Percentiles rank a stretch among this genome's conserved stretches.
phyloP scores from a whole-genome alignment of 257 asterid species.

The Primulina huaijiensis region DNA sequence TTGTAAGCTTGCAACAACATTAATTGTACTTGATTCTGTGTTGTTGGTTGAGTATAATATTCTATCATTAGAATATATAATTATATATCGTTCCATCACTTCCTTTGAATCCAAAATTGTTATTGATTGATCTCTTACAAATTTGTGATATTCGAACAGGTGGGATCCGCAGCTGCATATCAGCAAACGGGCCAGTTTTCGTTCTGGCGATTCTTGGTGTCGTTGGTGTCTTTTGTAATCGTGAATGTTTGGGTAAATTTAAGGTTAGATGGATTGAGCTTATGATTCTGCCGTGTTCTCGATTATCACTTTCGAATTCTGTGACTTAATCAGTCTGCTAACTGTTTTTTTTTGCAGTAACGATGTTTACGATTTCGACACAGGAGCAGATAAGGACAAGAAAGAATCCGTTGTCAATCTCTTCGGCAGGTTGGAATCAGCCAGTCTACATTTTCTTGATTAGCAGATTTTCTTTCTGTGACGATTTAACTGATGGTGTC shows the following conservation, averaged over 20 bases:
- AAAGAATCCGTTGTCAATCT: conserved; percentile 63
- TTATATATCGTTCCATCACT: neutral
- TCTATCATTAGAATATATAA: neutral
- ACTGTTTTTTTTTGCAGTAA: conserved; percentile 37
- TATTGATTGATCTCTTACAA: no score
- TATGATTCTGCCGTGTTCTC: neutral
- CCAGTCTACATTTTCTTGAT: neutral
- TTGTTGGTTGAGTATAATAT: neutral
- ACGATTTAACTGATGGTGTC: conserved; percentile 6
- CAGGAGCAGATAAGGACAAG: conserved; percentile 66
- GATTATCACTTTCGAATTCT: neutral
- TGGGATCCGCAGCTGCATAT: conserved; percentile 48
- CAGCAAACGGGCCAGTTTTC: conserved; percentile 40
- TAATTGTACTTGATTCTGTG: neutral
- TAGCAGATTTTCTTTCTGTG: neutral
- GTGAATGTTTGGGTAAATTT: conserved; percentile 54
- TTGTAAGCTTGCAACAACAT: conserved; percentile 32
- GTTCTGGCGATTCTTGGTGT: conserved; percentile 34
- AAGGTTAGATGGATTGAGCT: conserved; percentile 33
- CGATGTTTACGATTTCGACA: conserved; percentile 66
- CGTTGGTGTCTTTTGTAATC: conserved; percentile 44
- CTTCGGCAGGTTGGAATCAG: conserved; percentile 39
- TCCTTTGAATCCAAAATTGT: neutral
- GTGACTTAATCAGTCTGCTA: neutral
- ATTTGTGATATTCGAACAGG: conserved; percentile 29